Percentiles rank a stretch among this genome's conserved stretches.
These are phyloP conservation scores for Akebia trifoliata DNA, from an alignment of 164 flowering plant species.

Conservation along the genomic window DNA sequence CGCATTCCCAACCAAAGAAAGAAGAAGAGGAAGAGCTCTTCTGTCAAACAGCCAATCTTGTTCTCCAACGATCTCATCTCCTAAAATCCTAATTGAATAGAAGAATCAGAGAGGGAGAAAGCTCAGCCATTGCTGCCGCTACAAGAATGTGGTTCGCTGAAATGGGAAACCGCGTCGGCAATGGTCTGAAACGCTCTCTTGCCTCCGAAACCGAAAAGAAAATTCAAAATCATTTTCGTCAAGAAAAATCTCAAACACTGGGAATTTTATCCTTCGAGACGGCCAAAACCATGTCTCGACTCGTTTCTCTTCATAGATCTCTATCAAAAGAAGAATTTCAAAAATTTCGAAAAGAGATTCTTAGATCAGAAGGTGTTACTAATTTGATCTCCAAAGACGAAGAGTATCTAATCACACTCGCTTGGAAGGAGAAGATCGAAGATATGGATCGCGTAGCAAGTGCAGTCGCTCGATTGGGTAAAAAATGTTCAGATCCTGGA, in stretches of 20 bases:
- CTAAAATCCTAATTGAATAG: too few species aligned
- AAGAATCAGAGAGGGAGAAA: too few species aligned
- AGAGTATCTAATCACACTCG: conserved; percentile 45
- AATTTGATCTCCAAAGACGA: conserved; percentile 56
- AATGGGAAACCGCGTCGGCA: conserved; percentile 15
- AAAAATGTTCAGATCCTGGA: conserved; percentile 40
- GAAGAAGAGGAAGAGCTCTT: too few species aligned
- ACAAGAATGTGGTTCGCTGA: conserved; percentile 20
- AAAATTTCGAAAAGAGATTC: conserved; percentile 30
- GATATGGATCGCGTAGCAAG: conserved; percentile 48
- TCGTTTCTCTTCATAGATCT: conserved; percentile 54
- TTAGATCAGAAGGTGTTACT: conserved; percentile 44
- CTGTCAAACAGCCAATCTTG: too few species aligned
- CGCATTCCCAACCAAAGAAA: too few species aligned
- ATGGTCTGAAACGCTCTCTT: conserved; percentile 13
- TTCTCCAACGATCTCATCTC: too few species aligned
- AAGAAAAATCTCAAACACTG: conserved; percentile 20
- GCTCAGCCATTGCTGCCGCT: neutral
- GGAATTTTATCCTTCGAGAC: conserved; percentile 76
- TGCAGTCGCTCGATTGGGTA: conserved; percentile 42
- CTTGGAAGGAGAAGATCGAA: conserved; percentile 53
- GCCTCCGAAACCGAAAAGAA: neutral
- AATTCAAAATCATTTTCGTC: neutral
- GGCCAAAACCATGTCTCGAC: conserved; percentile 66
- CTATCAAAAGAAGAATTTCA: conserved; percentile 46